phyloP scores from a whole-genome alignment of 805 yeast species.

The Starmerella floricola region DNA sequence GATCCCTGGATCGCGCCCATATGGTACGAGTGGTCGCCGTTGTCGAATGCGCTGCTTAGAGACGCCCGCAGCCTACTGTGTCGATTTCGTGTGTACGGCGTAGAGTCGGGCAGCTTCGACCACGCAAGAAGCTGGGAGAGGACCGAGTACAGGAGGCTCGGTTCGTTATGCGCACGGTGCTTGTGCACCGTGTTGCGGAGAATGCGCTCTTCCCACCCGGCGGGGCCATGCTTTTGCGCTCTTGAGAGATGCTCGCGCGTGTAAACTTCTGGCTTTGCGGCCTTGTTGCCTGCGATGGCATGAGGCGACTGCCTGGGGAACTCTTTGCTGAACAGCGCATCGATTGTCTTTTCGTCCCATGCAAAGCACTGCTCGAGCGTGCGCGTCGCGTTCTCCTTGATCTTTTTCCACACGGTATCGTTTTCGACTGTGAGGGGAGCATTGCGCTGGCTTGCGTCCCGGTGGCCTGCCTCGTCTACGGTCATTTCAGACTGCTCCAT shows the following conservation, averaged over 20 bases:
- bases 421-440: too few species aligned
- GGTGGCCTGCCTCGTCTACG: constrained; percentile 9
- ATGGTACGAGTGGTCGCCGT: constrained; percentile 10
- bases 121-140: constrained; percentile 5
- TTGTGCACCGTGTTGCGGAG: not conserved
- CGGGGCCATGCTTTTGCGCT: constrained; percentile 12
- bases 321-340: constrained; percentile 27
- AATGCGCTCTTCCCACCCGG: constrained; percentile 18
- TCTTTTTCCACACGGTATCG: constrained; percentile 12
- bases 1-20: constrained; percentile 7
- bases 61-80: not conserved
- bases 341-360: constrained; percentile 29
- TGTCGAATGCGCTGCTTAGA: not conserved
- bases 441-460: not conserved
- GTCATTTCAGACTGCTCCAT: constrained; percentile 30
- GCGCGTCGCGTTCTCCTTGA: constrained; percentile 10
- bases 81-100: not conserved
- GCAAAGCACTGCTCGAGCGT: constrained; percentile 17
- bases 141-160: constrained; percentile 2
- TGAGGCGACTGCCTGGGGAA: constrained; percentile 2
- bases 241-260: constrained; percentile 6
- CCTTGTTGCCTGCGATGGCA: not conserved
- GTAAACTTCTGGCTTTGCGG: not conserved
- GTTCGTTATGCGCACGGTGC: not conserved
- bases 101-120: not conserved